Conservation (phyloP, 2,329 filamentous ascomycete species). For the Fusarium burgessii region DNA sequence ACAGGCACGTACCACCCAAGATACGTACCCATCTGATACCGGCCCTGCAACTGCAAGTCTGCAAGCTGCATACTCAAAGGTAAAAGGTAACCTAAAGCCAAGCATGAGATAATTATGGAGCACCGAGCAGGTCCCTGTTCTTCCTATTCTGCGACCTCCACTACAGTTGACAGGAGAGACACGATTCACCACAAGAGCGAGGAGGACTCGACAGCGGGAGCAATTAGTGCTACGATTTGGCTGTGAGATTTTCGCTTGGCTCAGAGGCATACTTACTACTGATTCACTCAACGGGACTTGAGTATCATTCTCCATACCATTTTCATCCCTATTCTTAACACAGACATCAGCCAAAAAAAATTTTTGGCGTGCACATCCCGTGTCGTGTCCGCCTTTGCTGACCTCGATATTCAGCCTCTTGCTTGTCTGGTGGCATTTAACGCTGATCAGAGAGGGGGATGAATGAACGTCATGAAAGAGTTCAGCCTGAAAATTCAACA, state of each 20-base stretch:
- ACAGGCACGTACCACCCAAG: conserved; percentile 24
- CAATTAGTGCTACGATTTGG: neutral
- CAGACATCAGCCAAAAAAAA: neutral
- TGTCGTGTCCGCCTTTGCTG: neutral
- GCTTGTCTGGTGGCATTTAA: conserved; percentile 1
- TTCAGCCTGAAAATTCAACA: neutral
- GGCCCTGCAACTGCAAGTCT: neutral
- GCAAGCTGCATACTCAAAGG: neutral
- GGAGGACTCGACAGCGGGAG: conserved; percentile 8
- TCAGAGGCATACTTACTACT: neutral
- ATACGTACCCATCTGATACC: conserved; percentile 32
- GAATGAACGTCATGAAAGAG: conserved; percentile 13
- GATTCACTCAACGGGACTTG: neutral
- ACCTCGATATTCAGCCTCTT: conserved; percentile 5
- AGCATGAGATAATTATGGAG: conserved; percentile 45
- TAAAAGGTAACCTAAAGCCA: conserved; percentile 1
- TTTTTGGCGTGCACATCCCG: neutral
- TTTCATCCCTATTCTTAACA: neutral
- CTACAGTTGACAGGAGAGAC: conserved; percentile 15
- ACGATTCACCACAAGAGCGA: conserved; percentile 15
- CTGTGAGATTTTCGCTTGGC: neutral
- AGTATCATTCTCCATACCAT: neutral
- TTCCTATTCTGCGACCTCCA: conserved; percentile 7
- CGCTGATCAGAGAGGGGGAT: conserved; percentile 9
- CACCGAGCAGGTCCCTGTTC: conserved; percentile 28